Base-by-base conservation (phyloP, 179 eudicot species). In the Nepenthes alata region DNA sequence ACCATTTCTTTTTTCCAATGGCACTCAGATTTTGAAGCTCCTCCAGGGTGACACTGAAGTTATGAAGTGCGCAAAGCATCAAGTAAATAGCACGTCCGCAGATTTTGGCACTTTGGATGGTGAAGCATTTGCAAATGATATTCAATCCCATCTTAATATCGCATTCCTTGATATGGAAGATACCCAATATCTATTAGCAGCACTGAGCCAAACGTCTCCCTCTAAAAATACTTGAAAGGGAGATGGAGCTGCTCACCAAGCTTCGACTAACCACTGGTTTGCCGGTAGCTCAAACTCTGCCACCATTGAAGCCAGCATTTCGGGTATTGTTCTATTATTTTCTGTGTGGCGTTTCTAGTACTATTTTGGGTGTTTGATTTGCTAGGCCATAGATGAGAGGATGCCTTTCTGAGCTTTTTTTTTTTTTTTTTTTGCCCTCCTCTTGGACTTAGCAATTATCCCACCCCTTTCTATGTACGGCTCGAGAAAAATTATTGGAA, bases 221-320 rank as follows among this genome's bases (percentile, higher is more conserved):
- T 81, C 15, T 83, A 86, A 62, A 83, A 79, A 67, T 86, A 83
- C 61, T 63, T 83, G 58, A 75, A 70, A 62, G 91, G 87, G 63
- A 79, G 97, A 79, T 82, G 94, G 86, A 85, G 97, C 80, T 85
- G 84, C 65, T 77, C 87, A 10, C 82, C 94, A 37, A 88, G 97
- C 78, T 81, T 85, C 37, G 91, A 85, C 84, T 91, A 75, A 70
- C 55, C 68, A 15, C 38, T 11, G 14, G 62, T 70, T 35, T n/a
- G 10, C 2, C 2, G 12, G 1, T 16, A 7, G 37, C 25, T 25
- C 25, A 54, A 1, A 9, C 3, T 2, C 36, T 25, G 15, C 44
- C 15, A 52, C 8, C 4, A 34, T 57, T 36, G 44, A 13, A 55
- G 36, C 37, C 34, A 34, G 8, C 11, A 6, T 55, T 35, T 34